Evolutionary conservation across 768 basidiomycete species (phyloP), one percentile per base, ranked within the genome.

Genomic region (Leccinum obscurum): DNA sequence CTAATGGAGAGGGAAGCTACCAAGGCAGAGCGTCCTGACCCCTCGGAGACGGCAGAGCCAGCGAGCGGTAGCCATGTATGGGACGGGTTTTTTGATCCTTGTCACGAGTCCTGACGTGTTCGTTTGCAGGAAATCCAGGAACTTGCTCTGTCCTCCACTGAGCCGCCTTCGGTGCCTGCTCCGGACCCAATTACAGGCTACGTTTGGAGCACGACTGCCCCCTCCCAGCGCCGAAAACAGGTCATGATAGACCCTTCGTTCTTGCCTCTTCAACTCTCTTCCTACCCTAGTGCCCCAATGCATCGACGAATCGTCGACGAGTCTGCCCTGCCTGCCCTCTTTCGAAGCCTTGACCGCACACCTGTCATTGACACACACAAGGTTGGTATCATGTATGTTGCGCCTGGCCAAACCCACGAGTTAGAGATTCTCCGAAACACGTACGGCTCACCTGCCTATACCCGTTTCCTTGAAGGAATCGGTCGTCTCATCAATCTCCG

Each of bases 291-390:
- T 13, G 52, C 64, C 28, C 72, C 77, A 1, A 66, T 75, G 6
- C 74, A 73, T 34, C 72, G 78, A 60, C 81, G 79, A 56, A 77
- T 82, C 11, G 76, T 88, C 5, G 83, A 87, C 52, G 77, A 83
- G 10, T 77, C 86, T 1, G 73, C 76, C 14, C 80, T 91, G 41
- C 75, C 83, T 4, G 77, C 81, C 28, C 85, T 88, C 60, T 77
- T 95, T 63, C 78, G 81, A 26, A 81, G 81, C 7, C 81, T 98
- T 50, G 94, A 97, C 66, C 79, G 83, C 48, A 89, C 91, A 46
- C 95, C 95, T 0, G 94, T 98, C 66, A 95, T 99, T 61, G 97
- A 99, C 74, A 95, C 92, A 0, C 93, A 98, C 75, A 96, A 97
- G 74, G 89, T 98, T 37, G 97, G 93, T 4, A 90, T 99, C 58